Evolutionary conservation across 345 rosid genomes (phyloP).

Genomic region (Crucihimalaya himalaica): DNA sequence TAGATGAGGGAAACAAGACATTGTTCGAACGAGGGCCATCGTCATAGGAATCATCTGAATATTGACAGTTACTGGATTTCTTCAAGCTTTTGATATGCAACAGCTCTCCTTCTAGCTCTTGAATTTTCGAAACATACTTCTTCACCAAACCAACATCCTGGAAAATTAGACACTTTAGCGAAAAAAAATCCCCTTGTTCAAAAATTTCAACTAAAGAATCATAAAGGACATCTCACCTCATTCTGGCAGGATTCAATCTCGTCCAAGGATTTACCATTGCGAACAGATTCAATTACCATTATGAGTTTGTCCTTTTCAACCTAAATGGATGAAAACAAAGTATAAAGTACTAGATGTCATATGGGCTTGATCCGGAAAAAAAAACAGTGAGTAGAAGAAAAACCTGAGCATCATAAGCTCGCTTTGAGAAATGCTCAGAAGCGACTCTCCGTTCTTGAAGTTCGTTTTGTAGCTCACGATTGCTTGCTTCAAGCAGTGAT

Average conservation of each 20-base stretch:
- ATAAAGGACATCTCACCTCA: conserved; percentile 48
- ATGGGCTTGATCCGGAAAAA: conserved; percentile 17
- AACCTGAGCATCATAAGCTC: conserved; percentile 91
- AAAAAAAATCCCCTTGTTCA: conserved; percentile 11
- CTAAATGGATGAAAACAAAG: conserved; percentile 45
- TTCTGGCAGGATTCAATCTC: conserved; percentile 63
- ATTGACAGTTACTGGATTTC: conserved; percentile 46
- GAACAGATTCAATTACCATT: conserved; percentile 74
- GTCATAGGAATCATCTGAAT: conserved; percentile 61
- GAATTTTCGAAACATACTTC: conserved; percentile 75
- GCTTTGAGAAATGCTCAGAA: conserved; percentile 72
- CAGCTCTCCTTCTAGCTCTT: conserved; percentile 88
- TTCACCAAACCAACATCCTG: conserved; percentile 77
- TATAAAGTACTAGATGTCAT: conserved; percentile 11
- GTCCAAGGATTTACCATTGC: conserved; percentile 87
- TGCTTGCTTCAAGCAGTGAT: conserved; percentile 85
- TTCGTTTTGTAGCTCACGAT: conserved; percentile 70
- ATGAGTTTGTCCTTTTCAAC: conserved; percentile 85
- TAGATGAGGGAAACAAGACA: conserved; percentile 55
- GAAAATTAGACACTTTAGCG: conserved; percentile 23
- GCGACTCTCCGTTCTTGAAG: conserved; percentile 69
- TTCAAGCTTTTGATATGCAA: conserved; percentile 53
- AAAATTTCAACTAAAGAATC: conserved; percentile 3
- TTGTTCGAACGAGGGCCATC: conserved; percentile 55
- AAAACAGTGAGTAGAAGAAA: conserved; percentile 4